Conservation (phyloP, 306 rosid genomes). For the Gillenia trifoliata region DNA sequence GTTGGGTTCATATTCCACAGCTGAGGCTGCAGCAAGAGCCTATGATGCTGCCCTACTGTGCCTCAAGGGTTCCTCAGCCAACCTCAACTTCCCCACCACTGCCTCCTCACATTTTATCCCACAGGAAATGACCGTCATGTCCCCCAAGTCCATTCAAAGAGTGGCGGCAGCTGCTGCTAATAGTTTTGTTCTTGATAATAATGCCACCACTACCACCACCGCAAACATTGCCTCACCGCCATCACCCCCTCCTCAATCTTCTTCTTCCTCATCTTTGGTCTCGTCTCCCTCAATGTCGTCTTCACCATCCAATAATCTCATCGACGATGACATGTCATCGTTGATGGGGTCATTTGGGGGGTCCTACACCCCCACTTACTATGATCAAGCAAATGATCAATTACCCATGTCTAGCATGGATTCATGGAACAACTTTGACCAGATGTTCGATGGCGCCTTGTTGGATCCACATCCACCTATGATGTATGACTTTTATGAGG, state of each 20-base stretch:
- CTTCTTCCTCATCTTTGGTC: conserved; percentile 45
- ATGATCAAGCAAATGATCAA: conserved; percentile 23
- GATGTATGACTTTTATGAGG: conserved; percentile 62
- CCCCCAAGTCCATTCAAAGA: conserved; percentile 87
- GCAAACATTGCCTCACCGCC: conserved; percentile 12
- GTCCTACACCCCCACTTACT: conserved; percentile 18
- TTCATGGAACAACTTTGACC: conserved; percentile 59
- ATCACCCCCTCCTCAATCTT: conserved; percentile 29
- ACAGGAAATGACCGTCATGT: conserved; percentile 45
- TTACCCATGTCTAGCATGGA: conserved; percentile 47
- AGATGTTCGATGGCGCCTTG: conserved; percentile 49
- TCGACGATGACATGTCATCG: conserved; percentile 40
- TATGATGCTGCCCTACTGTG: conserved; percentile 95
- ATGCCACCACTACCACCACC: conserved; percentile 11
- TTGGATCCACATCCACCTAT: conserved; percentile 60
- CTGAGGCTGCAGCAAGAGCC: conserved; percentile 98
- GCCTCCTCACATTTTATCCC: conserved; percentile 30
- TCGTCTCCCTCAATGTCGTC: conserved; percentile 49
- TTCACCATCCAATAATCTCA: conserved; percentile 33
- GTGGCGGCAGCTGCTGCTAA: conserved; percentile 87
- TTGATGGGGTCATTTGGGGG: conserved; percentile 26
- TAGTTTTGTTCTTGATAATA: conserved; percentile 22
- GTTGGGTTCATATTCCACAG: conserved; percentile 89
- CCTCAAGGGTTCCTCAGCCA: conserved; percentile 87
- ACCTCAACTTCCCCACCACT: conserved; percentile 64